Evolutionary conservation across 1,284 basidiomycete species (phyloP), one percentile per base, ranked within the genome.

Genomic region (Vanrija pseudolonga): DNA sequence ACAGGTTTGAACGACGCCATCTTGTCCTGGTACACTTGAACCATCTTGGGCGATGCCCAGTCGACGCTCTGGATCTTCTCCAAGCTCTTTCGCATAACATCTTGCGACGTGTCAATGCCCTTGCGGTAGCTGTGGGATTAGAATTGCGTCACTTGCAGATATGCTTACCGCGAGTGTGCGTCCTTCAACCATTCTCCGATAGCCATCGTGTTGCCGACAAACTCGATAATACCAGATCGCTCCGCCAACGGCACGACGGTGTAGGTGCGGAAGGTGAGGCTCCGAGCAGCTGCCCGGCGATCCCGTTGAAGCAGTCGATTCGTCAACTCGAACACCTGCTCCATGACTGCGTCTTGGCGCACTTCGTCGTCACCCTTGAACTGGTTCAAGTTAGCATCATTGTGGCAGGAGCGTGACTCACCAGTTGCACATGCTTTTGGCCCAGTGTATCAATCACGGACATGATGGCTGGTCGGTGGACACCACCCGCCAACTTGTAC

Each of bases 321-420:
- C 51, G 93, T 88, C 41, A 98, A 81, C 28, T 86, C 85, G 68
- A 98, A 98, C 2, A 97, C 91, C 76, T 98, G 96, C 69, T 97
- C 92, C 94, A 98, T 97, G 45, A 98, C 91, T 0, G 95, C 94
- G 71, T 98, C 95, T 75, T 98, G 96, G 26, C 95, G 85, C 32
- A 96, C 76, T 67, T 98, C 95, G 63, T 97, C 93, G 18, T 86
- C 83, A 12, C 90, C 89, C 73, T 98, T 98, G 79, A 94, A 96
- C 90, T 97, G 61, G 32, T 5, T 14, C 3, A 22, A 51, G 54
- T 54, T 39, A 56, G 55, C 19, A 2, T 15, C 1, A 7, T 2
- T 26, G 22, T 4, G 3, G 14, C 14, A 14, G 20, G 14, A n/a
- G 8, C 3, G 0, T 3, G 8, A 76, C 85, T 71, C 63, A 94